Conservation (phyloP, 768 basidiomycete species). For the Xanthoconium stramineum region DNA sequence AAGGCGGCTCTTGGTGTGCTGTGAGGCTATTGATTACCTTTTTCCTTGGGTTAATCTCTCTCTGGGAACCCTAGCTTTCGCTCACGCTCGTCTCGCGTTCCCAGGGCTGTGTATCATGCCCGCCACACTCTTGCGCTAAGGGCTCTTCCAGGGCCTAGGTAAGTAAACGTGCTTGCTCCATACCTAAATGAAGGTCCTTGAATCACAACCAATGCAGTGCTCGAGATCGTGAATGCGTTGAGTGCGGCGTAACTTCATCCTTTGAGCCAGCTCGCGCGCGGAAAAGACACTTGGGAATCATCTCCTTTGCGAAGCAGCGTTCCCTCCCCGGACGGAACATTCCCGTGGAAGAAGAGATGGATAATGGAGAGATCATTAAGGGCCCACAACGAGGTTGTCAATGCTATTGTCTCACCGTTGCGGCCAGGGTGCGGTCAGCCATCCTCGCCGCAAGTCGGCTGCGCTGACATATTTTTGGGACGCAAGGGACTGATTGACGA, state of each 20-base stretch:
- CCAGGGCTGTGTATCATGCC: slow-evolving; percentile 66
- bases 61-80: background rate
- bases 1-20: background rate
- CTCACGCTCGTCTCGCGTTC: slow-evolving; percentile 45
- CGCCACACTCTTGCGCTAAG: slow-evolving; percentile 37
- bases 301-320: slow-evolving; percentile 31
- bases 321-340: slow-evolving; percentile 53
- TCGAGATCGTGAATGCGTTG: slow-evolving; percentile 77
- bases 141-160: slow-evolving; percentile 63
- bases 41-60: background rate
- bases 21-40: background rate
- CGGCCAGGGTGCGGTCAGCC: slow-evolving; percentile 56
- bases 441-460: slow-evolving; percentile 2
- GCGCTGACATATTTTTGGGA: slow-evolving; percentile 10
- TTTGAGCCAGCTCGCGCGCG: slow-evolving; percentile 62
- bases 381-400: slow-evolving; percentile 51
- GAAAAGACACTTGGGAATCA: slow-evolving; percentile 34
- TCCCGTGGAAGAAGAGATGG: slow-evolving; percentile 69
- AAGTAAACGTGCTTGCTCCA: slow-evolving; percentile 14
- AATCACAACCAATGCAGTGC: slow-evolving; percentile 10
- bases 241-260: slow-evolving; percentile 74
- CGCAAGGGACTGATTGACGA: slow-evolving; percentile 85
- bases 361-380: slow-evolving; percentile 74
- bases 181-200: slow-evolving; percentile 10
- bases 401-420: slow-evolving; percentile 71